Evolutionary conservation across 2,329 filamentous ascomycete species (phyloP).

Genomic region (Aspergillus brunneoviolaceus): DNA sequence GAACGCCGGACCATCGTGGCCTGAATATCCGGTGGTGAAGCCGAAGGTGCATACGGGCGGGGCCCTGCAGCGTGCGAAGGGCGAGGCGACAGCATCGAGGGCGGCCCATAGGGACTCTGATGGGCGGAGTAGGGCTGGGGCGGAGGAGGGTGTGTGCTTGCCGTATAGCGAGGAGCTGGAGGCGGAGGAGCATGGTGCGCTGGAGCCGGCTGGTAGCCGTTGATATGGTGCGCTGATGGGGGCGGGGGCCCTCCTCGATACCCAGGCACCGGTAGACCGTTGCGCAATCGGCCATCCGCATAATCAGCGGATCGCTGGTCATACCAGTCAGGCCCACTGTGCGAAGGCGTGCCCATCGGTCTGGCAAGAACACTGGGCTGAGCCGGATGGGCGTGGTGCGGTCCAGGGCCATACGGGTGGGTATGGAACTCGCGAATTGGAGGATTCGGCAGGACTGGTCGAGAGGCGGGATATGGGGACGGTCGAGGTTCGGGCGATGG

Average conservation of each 20-base stretch:
- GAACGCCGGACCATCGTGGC: conserved; percentile 39
- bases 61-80: conserved; percentile 31
- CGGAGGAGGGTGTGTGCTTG: conserved; percentile 34
- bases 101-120: conserved; percentile 40
- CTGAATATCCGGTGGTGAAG: conserved; percentile 39
- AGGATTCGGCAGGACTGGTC: conserved; percentile 35
- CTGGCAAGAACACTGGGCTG: conserved; percentile 28
- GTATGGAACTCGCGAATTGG: conserved; percentile 32
- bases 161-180: conserved; percentile 34
- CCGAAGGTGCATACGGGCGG: conserved; percentile 37
- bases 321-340: conserved; percentile 33
- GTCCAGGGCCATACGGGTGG: conserved; percentile 30
- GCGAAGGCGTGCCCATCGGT: conserved; percentile 30
- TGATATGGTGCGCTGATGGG: conserved; percentile 53
- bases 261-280: conserved; percentile 34
- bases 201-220: conserved; percentile 44
- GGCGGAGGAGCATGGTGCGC: conserved; percentile 30
- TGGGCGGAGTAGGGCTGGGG: conserved; percentile 38
- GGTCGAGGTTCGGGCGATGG: conserved; percentile 36
- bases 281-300: conserved; percentile 31
- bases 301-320: conserved; percentile 36
- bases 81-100: conserved; percentile 36
- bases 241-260: conserved; percentile 47
- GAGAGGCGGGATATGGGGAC: conserved; percentile 35
- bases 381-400: conserved; percentile 32